phyloP scores from a whole-genome alignment of 331 rosid species.

The Telfairia occidentalis region DNA sequence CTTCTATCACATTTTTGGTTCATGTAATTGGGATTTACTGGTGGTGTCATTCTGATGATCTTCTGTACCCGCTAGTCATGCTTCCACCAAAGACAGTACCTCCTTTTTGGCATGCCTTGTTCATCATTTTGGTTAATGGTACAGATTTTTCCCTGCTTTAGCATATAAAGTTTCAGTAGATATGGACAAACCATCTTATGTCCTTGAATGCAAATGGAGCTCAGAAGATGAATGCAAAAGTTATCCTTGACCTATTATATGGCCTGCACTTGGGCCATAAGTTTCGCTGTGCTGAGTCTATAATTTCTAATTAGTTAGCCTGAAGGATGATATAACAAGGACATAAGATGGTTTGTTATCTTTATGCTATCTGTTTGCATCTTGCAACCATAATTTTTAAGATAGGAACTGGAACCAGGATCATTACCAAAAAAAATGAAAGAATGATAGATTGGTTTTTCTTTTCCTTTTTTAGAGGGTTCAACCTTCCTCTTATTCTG shows the following conservation, averaged over 20 bases:
- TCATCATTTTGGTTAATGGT: conserved; percentile 84
- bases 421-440: neutral
- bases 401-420: neutral
- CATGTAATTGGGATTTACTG: conserved; percentile 66
- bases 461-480: neutral
- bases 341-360: neutral
- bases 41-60: conserved; percentile 66
- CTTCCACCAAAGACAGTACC: conserved; percentile 69
- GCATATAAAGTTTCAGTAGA: neutral
- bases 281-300: neutral
- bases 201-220: too few species aligned
- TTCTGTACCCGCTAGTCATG: conserved; percentile 57
- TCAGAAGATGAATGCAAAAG: neutral
- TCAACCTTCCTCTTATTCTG: neutral
- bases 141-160: conserved; percentile 22
- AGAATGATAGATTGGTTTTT: neutral
- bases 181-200: too few species aligned
- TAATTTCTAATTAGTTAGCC: neutral
- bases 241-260: neutral
- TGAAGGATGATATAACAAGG: neutral
- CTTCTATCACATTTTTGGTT: conserved; percentile 41
- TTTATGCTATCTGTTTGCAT: neutral
- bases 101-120: conserved; percentile 78
- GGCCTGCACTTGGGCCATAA: neutral
- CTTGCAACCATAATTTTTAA: neutral